Base-by-base conservation (phyloP, 371 early-diverging fungal species). In the Lichtheimia ornata region DNA sequence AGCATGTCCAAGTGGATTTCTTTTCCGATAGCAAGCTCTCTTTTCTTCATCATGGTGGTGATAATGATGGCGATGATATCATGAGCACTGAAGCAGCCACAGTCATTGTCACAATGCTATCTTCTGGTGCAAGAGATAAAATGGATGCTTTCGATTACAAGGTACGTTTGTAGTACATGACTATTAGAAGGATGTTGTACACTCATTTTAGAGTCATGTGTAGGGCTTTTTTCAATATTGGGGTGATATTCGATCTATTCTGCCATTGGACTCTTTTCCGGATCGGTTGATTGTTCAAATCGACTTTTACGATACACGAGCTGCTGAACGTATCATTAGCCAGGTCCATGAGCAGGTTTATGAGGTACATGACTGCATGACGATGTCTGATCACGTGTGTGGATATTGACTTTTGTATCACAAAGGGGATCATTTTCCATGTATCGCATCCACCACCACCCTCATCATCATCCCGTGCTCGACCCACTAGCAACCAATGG, bases 261-360 rank as follows among this genome's bases (percentile, higher is more conserved):
- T 40, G 6, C 51, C 53, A 18, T 30, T 64, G 27, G 54, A 59
- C 1, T 49, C 18, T n/a, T 58, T 53, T 4, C 24, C 25, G 20
- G 41, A 13, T 25, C 58, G 64, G 4, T 30, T 35, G 2, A 50
- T 53, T 5, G 40, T 64, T 3, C 47, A 54, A 54, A 44, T 64
- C 2, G 64, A 64, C 13, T 64, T 54, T 24, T 58, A 41, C 40
- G 64, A 64, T 28, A 41, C 40, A 14, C 53, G 64, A 11, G 45
- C 35, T 9, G 64, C 64, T 18, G 18, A 52, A 28, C 28, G 45
- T 18, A 22, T 59, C 6, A 18, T 25, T 17, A 25, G 30, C 30
- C 42, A 53, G n/a, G n/a, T 64, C 43, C 51, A 58, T 30, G 50
- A 24, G 4, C 53, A 64, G 18, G 45, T 25, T n/a, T 59, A 24